Base-by-base conservation (phyloP, 768 basidiomycete genomes). In the Naganishia vishniacii region DNA sequence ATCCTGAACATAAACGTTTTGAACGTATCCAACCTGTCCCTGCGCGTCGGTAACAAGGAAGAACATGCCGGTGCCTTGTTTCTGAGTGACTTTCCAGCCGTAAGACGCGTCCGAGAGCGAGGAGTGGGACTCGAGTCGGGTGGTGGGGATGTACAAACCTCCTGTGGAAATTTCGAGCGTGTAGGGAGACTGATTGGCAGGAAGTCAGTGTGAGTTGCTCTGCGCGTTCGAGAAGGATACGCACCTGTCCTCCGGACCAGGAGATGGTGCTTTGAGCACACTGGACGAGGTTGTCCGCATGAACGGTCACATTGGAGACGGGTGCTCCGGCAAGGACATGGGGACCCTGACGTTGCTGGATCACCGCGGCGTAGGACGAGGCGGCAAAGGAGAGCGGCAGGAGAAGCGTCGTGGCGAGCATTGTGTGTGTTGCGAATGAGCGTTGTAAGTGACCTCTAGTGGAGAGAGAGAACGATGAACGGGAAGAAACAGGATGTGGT, bases 1-100 rank as follows among this genome's bases (percentile, higher is more conserved):
- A 2, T 11, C 47, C 4, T 31, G 65, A 25, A 76, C 71, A 41
- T 71, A 61, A 32, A 74, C 44, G 61, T 76, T 76, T 61, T 76
- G 75, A 0, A 70, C 48, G 60, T 76, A 76, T 18, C 69, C 72
- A 13, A 69, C 70, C n/a, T 62, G 44, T 28, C 68, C 68, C 7
- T 29, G 62, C 6, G 68, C 58, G 58, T 76, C 75, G n/a, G 67
- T 72, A n/a, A 76, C 58, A 16, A 72, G 65, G 63, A 76, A 76
- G 64, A 72, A 72, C 59, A 76, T 48, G 44, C 62, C 66, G 13
- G 65, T 62, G 4, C 71, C 72, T 1, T 58, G 46, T 3, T 70
- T 40, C 40, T 71, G 65, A 34, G 59, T 65, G 48, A 76, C 73
- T 9, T 47, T 67, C 73, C 73, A 74, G 15, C 29, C 32, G 32